Evolutionary conservation across 371 early-diverging fungal genomes (phyloP).

Genomic region (Actinomucor elegans): DNA sequence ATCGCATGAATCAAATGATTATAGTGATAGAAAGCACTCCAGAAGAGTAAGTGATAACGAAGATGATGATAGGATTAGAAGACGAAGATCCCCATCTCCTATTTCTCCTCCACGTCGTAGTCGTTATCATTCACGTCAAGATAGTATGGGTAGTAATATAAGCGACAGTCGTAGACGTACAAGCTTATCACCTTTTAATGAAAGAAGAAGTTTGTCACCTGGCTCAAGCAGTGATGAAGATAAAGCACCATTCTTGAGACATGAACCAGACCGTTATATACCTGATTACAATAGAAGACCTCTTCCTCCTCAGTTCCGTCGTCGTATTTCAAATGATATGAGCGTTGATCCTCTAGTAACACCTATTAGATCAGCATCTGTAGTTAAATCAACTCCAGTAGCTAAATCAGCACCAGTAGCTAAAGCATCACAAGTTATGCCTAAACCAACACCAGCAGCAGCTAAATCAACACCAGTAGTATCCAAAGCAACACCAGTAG

Average conservation of each 20-base stretch:
- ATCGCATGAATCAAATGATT: background rate
- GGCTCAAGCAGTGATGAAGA: slow-evolving; percentile 8
- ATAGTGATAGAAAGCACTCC: no score
- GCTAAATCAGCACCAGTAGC: no score
- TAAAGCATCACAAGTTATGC: no score
- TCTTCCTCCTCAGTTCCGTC: background rate
- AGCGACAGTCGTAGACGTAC: background rate
- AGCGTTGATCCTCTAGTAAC: no score
- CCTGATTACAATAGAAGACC: slow-evolving; percentile 6
- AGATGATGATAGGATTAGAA: background rate
- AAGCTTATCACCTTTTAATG: background rate
- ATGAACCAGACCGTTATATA: background rate
- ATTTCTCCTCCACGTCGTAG: background rate
- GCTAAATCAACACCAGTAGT: no score
- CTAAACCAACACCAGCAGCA: no score
- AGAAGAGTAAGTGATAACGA: no score
- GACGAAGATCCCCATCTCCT: background rate
- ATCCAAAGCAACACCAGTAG: no score
- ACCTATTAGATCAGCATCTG: no score
- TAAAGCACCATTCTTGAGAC: background rate
- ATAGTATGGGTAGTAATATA: no score
- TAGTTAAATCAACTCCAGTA: no score
- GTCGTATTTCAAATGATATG: no score
- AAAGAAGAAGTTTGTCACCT: background rate
- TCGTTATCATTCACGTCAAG: background rate